Evolutionary conservation across 352 stramenopile species (phyloP).

Genomic region (Globisporangium mamillatum): DNA sequence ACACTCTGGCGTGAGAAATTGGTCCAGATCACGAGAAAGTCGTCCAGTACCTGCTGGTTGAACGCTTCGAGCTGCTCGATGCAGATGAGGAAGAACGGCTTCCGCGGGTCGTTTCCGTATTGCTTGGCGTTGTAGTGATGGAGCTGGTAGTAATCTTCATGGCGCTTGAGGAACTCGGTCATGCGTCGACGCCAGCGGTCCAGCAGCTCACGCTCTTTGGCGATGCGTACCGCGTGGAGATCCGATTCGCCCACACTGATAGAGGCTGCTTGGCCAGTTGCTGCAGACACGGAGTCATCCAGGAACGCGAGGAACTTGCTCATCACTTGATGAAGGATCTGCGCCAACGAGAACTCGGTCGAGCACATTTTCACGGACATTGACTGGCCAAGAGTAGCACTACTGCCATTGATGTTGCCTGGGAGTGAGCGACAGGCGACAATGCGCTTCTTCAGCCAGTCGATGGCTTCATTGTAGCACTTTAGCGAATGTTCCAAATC

Average conservation of each 20-base stretch:
- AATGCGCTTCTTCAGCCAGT: slow-evolving; percentile 50
- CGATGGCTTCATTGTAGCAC: slow-evolving; percentile 35
- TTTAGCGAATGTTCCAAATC: slow-evolving; percentile 28
- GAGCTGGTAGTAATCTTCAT: slow-evolving; percentile 39
- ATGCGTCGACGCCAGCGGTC: slow-evolving; percentile 23
- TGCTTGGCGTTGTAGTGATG: slow-evolving; percentile 14
- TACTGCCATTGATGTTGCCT: background rate
- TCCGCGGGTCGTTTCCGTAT: slow-evolving; percentile 11
- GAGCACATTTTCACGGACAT: slow-evolving; percentile 24
- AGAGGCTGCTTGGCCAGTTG: background rate
- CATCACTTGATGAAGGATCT: slow-evolving; percentile 44
- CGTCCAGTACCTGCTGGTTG: slow-evolving; percentile 46
- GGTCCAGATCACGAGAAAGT: slow-evolving; percentile 75
- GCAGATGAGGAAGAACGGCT: slow-evolving; percentile 61
- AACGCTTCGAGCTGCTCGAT: slow-evolving; percentile 78
- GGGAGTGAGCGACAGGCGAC: slow-evolving; percentile 18
- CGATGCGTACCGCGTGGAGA: background rate
- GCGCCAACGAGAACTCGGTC: slow-evolving; percentile 50
- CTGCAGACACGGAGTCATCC: background rate
- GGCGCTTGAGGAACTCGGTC: slow-evolving; percentile 19
- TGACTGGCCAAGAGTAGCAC: background rate
- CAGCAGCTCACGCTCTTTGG: slow-evolving; percentile 7
- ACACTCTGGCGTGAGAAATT: slow-evolving; percentile 31
- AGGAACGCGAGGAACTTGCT: slow-evolving; percentile 24
- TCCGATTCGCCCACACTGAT: background rate